These are phyloP conservation scores for Monilinia vaccinii-corymbosi DNA, from an alignment of 2,329 filamentous ascomycete genomes.

Conservation along the genomic window DNA sequence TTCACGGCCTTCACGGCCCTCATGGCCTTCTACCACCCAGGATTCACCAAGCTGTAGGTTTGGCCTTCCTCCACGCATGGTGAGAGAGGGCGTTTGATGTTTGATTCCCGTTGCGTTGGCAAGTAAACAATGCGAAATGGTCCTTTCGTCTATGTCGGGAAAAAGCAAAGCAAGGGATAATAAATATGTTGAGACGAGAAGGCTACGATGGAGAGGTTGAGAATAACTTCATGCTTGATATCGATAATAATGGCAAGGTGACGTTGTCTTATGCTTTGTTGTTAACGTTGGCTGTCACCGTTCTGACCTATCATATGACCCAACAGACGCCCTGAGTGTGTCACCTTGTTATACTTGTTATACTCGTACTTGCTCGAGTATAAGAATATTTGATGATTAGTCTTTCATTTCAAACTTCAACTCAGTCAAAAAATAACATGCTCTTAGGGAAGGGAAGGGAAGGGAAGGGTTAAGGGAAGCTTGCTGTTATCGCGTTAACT, in stretches of 20 bases:
- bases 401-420: not conserved
- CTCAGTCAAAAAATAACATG: not conserved
- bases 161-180: not conserved
- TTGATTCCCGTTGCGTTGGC: not conserved
- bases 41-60: too few species aligned
- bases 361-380: too few species aligned
- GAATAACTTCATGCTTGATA: not conserved
- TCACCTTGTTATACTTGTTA: too few species aligned
- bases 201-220: not conserved
- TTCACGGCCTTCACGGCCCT: conserved; percentile 19
- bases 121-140: not conserved
- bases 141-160: not conserved
- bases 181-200: not conserved
- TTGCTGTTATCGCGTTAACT: not conserved
- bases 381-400: too few species aligned
- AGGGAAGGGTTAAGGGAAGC: too few species aligned
- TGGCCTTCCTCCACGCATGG: conserved; percentile 17
- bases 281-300: conserved; percentile 8
- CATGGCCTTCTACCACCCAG: not conserved
- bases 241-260: conserved; percentile 12
- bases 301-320: conserved; percentile 3
- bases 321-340: not conserved
- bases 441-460: not conserved
- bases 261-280: conserved; percentile 20
- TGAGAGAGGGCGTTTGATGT: not conserved